Evolutionary conservation across 306 rosid species (phyloP).

Genomic region (Luffa acutangula): DNA sequence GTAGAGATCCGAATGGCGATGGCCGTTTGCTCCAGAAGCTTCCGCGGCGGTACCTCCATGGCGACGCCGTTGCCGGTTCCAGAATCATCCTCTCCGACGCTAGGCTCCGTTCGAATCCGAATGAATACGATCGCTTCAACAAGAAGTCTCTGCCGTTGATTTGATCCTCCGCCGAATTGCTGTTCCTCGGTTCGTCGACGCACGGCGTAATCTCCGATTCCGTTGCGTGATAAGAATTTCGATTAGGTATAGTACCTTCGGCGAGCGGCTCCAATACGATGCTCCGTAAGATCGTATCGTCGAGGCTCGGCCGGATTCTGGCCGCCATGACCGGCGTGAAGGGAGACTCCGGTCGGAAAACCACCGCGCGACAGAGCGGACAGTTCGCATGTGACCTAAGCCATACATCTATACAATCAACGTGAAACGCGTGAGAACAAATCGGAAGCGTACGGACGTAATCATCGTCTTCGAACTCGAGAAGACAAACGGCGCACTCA

Average conservation of each 20-base stretch:
- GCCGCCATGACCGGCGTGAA: slow-evolving; percentile 84
- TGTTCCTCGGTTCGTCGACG: slow-evolving; percentile 43
- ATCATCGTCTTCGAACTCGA: slow-evolving; percentile 73
- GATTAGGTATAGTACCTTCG: slow-evolving; percentile 19
- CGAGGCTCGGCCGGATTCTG: slow-evolving; percentile 71
- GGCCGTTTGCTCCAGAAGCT: slow-evolving; percentile 72
- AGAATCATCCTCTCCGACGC: slow-evolving; percentile 66
- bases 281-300: slow-evolving; percentile 44
- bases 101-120: slow-evolving; percentile 71
- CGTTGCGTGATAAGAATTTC: not conserved
- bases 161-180: slow-evolving; percentile 40
- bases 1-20: slow-evolving; percentile 71
- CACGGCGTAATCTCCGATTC: slow-evolving; percentile 57
- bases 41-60: slow-evolving; percentile 68
- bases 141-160: slow-evolving; percentile 46
- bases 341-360: slow-evolving; percentile 66
- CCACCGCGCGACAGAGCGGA: slow-evolving; percentile 87
- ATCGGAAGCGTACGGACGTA: slow-evolving; percentile 72
- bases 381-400: slow-evolving; percentile 91
- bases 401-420: slow-evolving; percentile 90
- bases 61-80: slow-evolving; percentile 66
- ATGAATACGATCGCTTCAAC: slow-evolving; percentile 72
- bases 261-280: slow-evolving; percentile 34
- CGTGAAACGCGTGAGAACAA: slow-evolving; percentile 80
- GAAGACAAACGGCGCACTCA: slow-evolving; percentile 82